phyloP scores from a whole-genome alignment of 805 yeast species.

The Dipodascopsis uninucleata region DNA sequence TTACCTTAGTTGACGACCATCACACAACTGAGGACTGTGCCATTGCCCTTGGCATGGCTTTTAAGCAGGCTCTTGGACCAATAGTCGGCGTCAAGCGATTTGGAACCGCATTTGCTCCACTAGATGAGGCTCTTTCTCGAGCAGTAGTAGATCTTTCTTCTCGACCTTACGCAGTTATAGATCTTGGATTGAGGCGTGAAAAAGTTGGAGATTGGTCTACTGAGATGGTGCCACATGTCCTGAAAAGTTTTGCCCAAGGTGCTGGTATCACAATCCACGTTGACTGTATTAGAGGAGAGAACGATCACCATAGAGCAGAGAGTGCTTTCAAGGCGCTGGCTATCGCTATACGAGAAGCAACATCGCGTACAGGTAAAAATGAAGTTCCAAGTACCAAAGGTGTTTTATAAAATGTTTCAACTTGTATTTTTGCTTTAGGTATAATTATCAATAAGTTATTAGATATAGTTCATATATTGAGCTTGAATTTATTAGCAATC shows the following conservation, averaged over 20 bases:
- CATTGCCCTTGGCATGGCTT: conserved; percentile 84
- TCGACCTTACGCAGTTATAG: conserved; percentile 87
- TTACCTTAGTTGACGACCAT: conserved; percentile 70
- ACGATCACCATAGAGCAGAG: conserved; percentile 96
- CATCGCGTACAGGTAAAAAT: conserved; percentile 72
- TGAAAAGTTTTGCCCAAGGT: conserved; percentile 89
- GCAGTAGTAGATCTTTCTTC: conserved; percentile 95
- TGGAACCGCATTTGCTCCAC: conserved; percentile 90
- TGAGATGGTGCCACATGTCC: conserved; percentile 97
- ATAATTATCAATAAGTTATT: no score
- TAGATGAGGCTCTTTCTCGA: conserved; percentile 91
- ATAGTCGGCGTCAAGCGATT: conserved; percentile 89
- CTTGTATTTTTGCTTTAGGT: no score
- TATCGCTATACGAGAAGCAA: conserved; percentile 83
- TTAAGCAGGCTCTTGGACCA: conserved; percentile 83
- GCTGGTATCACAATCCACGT: conserved; percentile 91
- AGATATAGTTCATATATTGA: no score
- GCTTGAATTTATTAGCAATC: no score
- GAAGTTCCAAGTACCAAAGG: conserved; percentile 98
- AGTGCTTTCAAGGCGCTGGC: conserved; percentile 96
- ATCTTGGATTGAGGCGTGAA: conserved; percentile 85
- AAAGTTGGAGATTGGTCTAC: conserved; percentile 86
- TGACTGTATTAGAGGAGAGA: conserved; percentile 87
- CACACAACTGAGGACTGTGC: conserved; percentile 96
- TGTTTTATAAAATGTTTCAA: conserved; percentile 57